Evolutionary conservation across 192 early-diverging fungal genomes (phyloP).

Genomic region (Ramicandelaber brevisporus): DNA sequence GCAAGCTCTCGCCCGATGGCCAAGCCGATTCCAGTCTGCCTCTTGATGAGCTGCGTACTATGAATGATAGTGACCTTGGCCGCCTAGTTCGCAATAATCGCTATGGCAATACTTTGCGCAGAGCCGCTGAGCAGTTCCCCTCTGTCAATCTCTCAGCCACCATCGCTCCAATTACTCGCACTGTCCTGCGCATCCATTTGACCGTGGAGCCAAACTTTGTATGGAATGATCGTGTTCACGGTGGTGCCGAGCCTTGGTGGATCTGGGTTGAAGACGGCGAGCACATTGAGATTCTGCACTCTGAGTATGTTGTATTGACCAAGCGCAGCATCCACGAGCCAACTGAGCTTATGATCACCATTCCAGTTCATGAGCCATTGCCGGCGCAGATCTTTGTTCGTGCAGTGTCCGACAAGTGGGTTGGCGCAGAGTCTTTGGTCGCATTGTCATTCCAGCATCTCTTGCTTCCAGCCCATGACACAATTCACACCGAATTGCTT

Average conservation of each 20-base stretch:
- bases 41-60: conserved; percentile 41
- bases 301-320: conserved; percentile 68
- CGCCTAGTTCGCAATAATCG: conserved; percentile 53
- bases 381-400: conserved; percentile 78
- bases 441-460: conserved; percentile 82
- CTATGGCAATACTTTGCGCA: conserved; percentile 46
- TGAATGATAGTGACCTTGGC: conserved; percentile 66
- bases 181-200: conserved; percentile 62
- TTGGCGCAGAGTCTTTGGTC: conserved; percentile 64
- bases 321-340: conserved; percentile 37
- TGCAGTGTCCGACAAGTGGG: conserved; percentile 88
- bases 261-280: conserved; percentile 88
- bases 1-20: no score
- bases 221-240: conserved; percentile 89
- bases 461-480: conserved; percentile 61
- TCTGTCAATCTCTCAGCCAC: conserved; percentile 46
- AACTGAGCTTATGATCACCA: conserved; percentile 53
- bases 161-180: conserved; percentile 81
- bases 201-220: conserved; percentile 64
- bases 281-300: conserved; percentile 71
- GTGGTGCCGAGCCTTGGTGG: conserved; percentile 75
- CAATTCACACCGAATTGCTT: conserved; percentile 77
- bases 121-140: conserved; percentile 69
- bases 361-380: conserved; percentile 77
- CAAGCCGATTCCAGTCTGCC: conserved; percentile 4